Evolutionary conservation across 31 red algal genomes (phyloP).

Genomic region (Asparagopsis taxiformis): DNA sequence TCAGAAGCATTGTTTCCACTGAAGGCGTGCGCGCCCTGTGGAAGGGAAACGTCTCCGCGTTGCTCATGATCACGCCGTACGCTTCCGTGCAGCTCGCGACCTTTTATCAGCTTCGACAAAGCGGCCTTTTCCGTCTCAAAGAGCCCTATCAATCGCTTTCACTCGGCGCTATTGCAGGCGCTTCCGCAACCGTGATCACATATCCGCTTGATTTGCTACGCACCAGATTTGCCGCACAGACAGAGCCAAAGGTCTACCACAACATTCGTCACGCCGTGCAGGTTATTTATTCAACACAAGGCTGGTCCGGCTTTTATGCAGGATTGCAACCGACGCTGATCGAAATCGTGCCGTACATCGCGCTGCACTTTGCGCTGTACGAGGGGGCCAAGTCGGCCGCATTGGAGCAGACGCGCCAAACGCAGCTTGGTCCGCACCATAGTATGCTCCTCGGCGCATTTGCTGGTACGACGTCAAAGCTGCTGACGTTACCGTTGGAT

Average conservation of each 20-base stretch:
- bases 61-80: constrained; percentile 93
- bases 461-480: constrained; percentile 58
- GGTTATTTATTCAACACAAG: constrained; percentile 43
- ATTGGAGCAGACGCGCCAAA: constrained; percentile 1
- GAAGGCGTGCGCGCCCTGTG: constrained; percentile 85
- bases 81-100: constrained; percentile 77
- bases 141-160: constrained; percentile 35
- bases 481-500: constrained; percentile 76
- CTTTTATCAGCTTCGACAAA: constrained; percentile 71
- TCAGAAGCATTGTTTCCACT: constrained; percentile 37
- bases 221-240: constrained; percentile 86
- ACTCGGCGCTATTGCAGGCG: constrained; percentile 43
- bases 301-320: constrained; percentile 82
- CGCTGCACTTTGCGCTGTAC: constrained; percentile 80
- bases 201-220: constrained; percentile 96
- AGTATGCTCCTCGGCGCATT: constrained; percentile 59
- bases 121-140: neutral
- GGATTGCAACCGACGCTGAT: constrained; percentile 81
- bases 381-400: constrained; percentile 43
- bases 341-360: constrained; percentile 85
- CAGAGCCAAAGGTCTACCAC: constrained; percentile 48
- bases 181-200: constrained; percentile 61
- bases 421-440: constrained; percentile 28
- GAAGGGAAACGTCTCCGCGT: constrained; percentile 91
- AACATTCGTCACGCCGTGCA: constrained; percentile 45